Evolutionary conservation across 2,329 filamentous ascomycete genomes (phyloP).

Genomic region (Epichloe elymi): DNA sequence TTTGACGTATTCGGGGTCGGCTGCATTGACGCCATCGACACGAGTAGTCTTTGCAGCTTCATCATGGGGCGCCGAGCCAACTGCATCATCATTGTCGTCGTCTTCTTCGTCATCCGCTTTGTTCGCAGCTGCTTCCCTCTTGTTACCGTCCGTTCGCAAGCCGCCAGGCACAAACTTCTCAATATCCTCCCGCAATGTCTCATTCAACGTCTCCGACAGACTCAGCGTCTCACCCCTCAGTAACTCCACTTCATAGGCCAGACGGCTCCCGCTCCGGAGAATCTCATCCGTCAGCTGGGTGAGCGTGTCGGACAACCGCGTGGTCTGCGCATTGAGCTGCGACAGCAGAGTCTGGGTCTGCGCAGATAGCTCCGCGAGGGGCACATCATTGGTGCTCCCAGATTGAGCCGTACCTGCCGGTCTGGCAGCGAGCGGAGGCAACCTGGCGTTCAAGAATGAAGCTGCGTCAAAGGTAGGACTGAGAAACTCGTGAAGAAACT

Average conservation of each 20-base stretch:
- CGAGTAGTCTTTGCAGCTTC: constrained; percentile 5
- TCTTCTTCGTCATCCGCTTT: constrained; percentile 6
- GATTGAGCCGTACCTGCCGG: constrained; percentile 12
- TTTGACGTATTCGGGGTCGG: constrained; percentile 55
- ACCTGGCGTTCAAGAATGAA: constrained; percentile 67
- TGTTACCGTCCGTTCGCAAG: constrained; percentile 20
- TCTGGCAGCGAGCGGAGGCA: constrained; percentile 52
- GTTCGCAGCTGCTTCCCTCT: constrained; percentile 9
- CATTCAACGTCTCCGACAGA: constrained; percentile 65
- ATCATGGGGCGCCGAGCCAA: constrained; percentile 4
- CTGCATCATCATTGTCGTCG: constrained; percentile 11
- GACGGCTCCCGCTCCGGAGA: constrained; percentile 68
- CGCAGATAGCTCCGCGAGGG: constrained; percentile 63
- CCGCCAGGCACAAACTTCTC: constrained; percentile 53
- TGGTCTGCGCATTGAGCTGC: constrained; percentile 78
- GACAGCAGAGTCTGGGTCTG: constrained; percentile 77
- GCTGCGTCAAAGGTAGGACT: constrained; percentile 67
- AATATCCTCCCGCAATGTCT: constrained; percentile 59
- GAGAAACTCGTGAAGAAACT: constrained; percentile 62
- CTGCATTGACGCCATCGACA: constrained; percentile 11
- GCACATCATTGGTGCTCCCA: constrained; percentile 26
- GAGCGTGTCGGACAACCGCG: constrained; percentile 65
- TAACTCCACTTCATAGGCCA: constrained; percentile 92
- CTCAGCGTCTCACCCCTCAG: constrained; percentile 75
- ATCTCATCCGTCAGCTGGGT: constrained; percentile 94